Conservation (phyloP, 2,329 filamentous ascomycete species). For the Monosporascus sp. region DNA sequence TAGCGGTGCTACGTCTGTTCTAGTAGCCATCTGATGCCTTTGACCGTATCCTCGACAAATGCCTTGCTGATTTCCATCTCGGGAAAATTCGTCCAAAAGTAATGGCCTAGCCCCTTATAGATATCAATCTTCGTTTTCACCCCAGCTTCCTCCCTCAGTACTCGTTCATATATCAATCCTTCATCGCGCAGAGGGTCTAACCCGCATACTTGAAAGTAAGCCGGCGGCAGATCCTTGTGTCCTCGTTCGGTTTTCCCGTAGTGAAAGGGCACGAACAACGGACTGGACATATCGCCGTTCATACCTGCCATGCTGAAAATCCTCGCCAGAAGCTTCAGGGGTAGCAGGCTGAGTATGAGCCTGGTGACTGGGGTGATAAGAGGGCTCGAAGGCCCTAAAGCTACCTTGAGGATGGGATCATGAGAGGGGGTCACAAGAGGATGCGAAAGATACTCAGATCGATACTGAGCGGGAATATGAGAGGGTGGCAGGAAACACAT, state of each 20-base stretch:
- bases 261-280: slow-evolving; percentile 15
- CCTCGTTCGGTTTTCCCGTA: slow-evolving; percentile 11
- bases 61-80: slow-evolving; percentile 14
- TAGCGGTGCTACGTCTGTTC: slow-evolving; percentile 6
- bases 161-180: slow-evolving; percentile 44
- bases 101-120: slow-evolving; percentile 21
- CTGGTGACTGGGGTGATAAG: neutral
- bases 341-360: too few species aligned
- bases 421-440: slow-evolving; percentile 15
- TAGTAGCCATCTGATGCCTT: slow-evolving; percentile 20
- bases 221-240: slow-evolving; percentile 33
- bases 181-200: slow-evolving; percentile 48
- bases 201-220: slow-evolving; percentile 47
- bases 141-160: slow-evolving; percentile 35
- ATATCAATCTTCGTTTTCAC: slow-evolving; percentile 38
- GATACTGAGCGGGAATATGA: slow-evolving; percentile 18
- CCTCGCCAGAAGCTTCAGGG: too few species aligned
- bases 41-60: slow-evolving; percentile 22
- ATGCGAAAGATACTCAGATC: slow-evolving; percentile 20
- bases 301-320: neutral
- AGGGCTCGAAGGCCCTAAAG: slow-evolving; percentile 1
- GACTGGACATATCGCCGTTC: slow-evolving; percentile 6
- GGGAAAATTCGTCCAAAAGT: slow-evolving; percentile 24
- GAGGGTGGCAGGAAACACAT: slow-evolving; percentile 14
- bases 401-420: slow-evolving; percentile 15